Evolutionary conservation across 129 eudicot genomes (phyloP), one percentile per base, ranked within the genome.

Genomic region (Tanacetum coccineum): DNA sequence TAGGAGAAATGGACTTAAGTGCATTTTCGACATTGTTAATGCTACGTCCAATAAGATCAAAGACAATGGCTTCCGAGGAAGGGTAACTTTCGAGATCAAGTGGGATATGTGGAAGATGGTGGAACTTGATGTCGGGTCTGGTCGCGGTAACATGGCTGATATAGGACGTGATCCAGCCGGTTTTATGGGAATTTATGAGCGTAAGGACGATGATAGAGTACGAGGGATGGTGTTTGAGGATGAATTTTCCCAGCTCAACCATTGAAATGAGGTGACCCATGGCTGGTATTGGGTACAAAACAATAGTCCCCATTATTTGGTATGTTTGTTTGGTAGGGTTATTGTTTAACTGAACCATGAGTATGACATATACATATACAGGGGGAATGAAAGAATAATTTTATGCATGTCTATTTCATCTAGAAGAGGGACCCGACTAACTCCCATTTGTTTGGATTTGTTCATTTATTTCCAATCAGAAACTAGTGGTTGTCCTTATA

Each of bases 161-260:
- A 50, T 71, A 84, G 55, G 83, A 3, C 42, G 90, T 64, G 70
- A 73, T 68, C 12, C 82, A 13, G 70, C 75, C 76, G 65, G 83
- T 66, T 72, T 72, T 59, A 84, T 62, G 73, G 4, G n/a, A n/a
- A n/a, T n/a, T 55, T 60, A 46, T 58, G 60, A 66, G 59, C 18
- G 75, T 67, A 70, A 87, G 67, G 53, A 87, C 72, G 9, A 28
- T 68, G 57, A 87, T 48, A 42, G 79, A 66, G 78, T 64, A 57
- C 2, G 73, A 68, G 63, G 82, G 80, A 3, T 66, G 63, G 55
- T 83, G 85, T 30, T 66, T 49, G 40, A 68, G 63, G 26, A 83
- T 70, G 54, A 79, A 58, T 68, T 76, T 79, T 0, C 84, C 87
- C 12, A 83, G 82, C 75, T 83, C 87, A n/a, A 82, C 87, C 87